phyloP scores from a whole-genome alignment of 148 eudicot species.

The Cornus florida region DNA sequence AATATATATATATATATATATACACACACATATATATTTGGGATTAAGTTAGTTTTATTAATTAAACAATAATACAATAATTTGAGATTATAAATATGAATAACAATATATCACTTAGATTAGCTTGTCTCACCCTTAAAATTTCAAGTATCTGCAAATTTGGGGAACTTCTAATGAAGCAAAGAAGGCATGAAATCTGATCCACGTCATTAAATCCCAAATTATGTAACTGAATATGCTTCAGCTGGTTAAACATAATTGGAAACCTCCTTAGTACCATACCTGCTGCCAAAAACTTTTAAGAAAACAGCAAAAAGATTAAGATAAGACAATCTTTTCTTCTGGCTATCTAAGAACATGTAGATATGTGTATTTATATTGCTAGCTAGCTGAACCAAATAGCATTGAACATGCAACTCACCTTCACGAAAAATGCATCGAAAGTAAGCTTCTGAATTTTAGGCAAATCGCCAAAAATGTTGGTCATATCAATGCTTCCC shows the following conservation, averaged over 20 bases:
- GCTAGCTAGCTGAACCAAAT: neutral
- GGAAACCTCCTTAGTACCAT: neutral
- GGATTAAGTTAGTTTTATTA: too few species aligned
- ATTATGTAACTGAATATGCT: neutral
- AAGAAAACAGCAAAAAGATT: neutral
- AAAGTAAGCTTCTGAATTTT: neutral
- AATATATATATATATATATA: too few species aligned
- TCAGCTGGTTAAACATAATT: neutral
- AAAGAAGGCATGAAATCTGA: neutral
- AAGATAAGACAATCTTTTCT: neutral
- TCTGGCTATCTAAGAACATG: too few species aligned
- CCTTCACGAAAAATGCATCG: slow-evolving; percentile 4
- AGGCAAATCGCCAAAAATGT: neutral
- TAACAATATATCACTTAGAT: too few species aligned
- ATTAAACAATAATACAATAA: too few species aligned
- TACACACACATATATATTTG: too few species aligned
- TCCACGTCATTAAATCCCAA: neutral
- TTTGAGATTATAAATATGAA: too few species aligned
- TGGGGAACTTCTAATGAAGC: slow-evolving; percentile 1
- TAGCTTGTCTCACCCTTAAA: too few species aligned
- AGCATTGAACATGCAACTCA: neutral
- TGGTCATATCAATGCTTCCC: too few species aligned
- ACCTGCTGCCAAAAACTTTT: neutral
- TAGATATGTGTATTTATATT: neutral
- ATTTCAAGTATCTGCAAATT: neutral